Evolutionary conservation across 441 rosid species (phyloP), one percentile per base, ranked within the genome.

Genomic region (Erysimum cheiri): DNA sequence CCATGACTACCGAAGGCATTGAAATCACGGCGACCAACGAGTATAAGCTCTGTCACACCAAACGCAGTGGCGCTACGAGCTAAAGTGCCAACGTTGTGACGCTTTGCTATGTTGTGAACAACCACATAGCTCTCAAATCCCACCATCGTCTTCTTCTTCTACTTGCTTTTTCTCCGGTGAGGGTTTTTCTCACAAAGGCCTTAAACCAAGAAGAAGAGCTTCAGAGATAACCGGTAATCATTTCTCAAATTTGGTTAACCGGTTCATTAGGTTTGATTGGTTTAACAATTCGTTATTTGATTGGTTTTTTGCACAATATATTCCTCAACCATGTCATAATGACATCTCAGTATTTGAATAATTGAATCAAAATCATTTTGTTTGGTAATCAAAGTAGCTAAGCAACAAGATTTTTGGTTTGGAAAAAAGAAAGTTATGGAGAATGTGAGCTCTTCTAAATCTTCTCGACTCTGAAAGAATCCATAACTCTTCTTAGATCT

Each of bases 1-100:
- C 98, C 98, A 61, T 91, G 98, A 80, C 97, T 88, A 11, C 98
- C 98, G 53, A 94, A 91, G 70, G 96, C 84, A 77, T 94, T 91
- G 82, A 94, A 94, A 78, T 94, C 97, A 8, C 98, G 76, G 57
- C 97, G 96, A 47, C 98, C 98, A 1, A 88, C 89, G 47, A 94
- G 85, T 6, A 94, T 89, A 6, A 94, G 65, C 83, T 94, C 97
- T 37, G 85, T 81, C 6, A 91, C 97, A 49, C 98, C 98, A 54
- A 91, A 94, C 0, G 97, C 96, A 4, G 97, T 91, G 11, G 96
- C 96, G 84, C 95, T 91, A 35, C 97, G 81, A 19, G 98, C 95
- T 59, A 91, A 80, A 0, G 97, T 93, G 0, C 97, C 97, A 4
- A 91, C 83, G 93, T 93, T 93, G 87, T 91, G 98, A 68, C 96